Conservation (phyloP, 192 early-diverging fungal genomes). For the Podila epigama region DNA sequence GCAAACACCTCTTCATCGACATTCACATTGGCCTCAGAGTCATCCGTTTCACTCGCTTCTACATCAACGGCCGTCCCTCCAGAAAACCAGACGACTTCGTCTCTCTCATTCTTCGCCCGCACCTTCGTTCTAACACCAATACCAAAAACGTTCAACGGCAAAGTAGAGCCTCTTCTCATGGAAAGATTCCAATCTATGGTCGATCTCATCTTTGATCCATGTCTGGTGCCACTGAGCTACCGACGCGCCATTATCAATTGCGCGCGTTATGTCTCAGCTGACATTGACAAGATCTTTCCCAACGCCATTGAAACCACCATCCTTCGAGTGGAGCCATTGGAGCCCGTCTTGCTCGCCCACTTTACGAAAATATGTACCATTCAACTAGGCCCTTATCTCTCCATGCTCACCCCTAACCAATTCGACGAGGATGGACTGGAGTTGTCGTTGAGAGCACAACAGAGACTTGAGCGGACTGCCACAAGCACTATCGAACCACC, state of each 20-base stretch:
- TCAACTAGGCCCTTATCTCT: conserved; percentile 22
- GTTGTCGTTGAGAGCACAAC: neutral
- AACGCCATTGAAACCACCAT: conserved; percentile 6
- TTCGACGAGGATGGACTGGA: conserved; percentile 6
- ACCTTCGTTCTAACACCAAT: neutral
- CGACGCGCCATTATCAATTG: conserved; percentile 48
- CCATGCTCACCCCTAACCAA: conserved; percentile 5
- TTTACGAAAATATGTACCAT: conserved; percentile 12
- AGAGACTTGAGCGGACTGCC: neutral
- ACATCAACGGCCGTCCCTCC: too few species aligned
- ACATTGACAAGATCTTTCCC: conserved; percentile 22
- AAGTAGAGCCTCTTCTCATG: conserved; percentile 10
- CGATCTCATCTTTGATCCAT: conserved; percentile 37
- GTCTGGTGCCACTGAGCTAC: conserved; percentile 21
- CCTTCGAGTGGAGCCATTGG: neutral
- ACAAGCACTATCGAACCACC: conserved; percentile 13
- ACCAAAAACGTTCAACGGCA: neutral
- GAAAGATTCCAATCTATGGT: conserved; percentile 32
- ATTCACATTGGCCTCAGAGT: neutral
- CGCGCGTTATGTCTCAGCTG: conserved; percentile 42
- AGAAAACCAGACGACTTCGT: too few species aligned
- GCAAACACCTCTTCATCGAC: neutral
- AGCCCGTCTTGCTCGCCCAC: conserved; percentile 1
- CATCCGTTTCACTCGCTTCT: neutral
- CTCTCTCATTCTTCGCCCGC: neutral